Base-by-base conservation (phyloP, 2,329 filamentous ascomycete species). In the Ophiocordyceps camponoti-floridani region DNA sequence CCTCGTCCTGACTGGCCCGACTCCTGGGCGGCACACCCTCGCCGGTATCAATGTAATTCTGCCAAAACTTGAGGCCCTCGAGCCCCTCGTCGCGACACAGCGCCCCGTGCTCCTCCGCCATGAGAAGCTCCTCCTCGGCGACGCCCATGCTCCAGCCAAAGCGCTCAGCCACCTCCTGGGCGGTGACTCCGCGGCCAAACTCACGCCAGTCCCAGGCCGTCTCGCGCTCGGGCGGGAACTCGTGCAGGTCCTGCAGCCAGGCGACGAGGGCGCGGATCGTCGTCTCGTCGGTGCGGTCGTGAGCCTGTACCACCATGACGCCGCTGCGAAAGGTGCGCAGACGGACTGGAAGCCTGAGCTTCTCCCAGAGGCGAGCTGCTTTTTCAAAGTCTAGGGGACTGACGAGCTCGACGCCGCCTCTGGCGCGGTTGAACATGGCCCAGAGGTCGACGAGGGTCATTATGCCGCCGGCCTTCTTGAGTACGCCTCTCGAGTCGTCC, bases 91-190 rank as follows among this genome's bases (percentile, higher is more conserved):
- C 91, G 42, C 91, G 79, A 59, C 89, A 96, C 18, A 98, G 60
- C 3, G 79, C 77, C 0, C 91, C 91, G 46, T 75, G 77, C 59
- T 96, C 89, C 61, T 98, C 91, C 0, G 88, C 88, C 89, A 98
- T 95, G 58, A 95, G 84, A 12, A 98, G 69, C 63, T 98, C 91
- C 59, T 96, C 91, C 47, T 82, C 84, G 1, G 91, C 91, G 19
- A 98, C 89, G 9, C 91, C 91, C 8, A 98, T 82, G 58, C 91
- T 96, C 91, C 91, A 98, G 6, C 88, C 85, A 62, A 98, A 98
- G 43, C 77, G 71, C 60, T 93, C 84, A 0, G 91, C 91, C 0
- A 79, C 77, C 56, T 96, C 88, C 56, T 91, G 84, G 2, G 87
- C 86, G 13, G 87, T 95, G 27, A 96, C 79, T 10, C 91, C 87